Evolutionary conservation across 2,329 filamentous ascomycete genomes (phyloP), one percentile per base, ranked within the genome.

Genomic region (Thielaviopsis punctulata): DNA sequence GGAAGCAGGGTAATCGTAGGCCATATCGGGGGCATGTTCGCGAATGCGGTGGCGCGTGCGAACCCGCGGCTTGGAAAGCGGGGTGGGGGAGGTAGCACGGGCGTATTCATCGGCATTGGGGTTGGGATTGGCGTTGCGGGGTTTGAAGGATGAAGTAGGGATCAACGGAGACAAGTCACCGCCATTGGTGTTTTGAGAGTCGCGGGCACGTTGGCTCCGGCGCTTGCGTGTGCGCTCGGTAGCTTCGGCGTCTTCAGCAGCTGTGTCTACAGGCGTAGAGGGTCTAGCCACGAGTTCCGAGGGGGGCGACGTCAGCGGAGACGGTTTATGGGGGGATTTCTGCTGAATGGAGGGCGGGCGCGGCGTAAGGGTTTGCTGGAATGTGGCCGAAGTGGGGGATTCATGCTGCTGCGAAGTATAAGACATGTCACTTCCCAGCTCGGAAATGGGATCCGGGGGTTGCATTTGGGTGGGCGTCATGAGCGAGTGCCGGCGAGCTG

Each of bases 91-190:
- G 10, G 41, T 15, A 3, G 46, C 46, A 3, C 30, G 50, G 13
- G 53, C 50, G 49, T 55, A 52, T 9, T 21, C 23, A 18, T 48
- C 30, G 25, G 25, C 45, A 23, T 36, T 45, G 21, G 48, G 18
- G n/a, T 21, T 24, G 25, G 25, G 25, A 23, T 36, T 45, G 21
- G 48, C 25, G n/a, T 21, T 24, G 22, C 48, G 25, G n/a, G 7
- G n/a, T 18, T 52, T 52, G 22, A 52, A 47, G 22, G 50, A 52
- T 8, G 50, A 52, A 2, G 50, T 43, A 21, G 53, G 53, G 27
- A 55, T 55, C 18, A 55, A 23, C 15, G 53, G 53, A 22, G 53
- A 55, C n/a, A 55, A 6, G 22, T 55, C 53, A 23, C 53, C 53
- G 15, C 39, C 21, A 23, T 24, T 44, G 23, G 52, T 50, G 25